Evolutionary conservation across 2,329 filamentous ascomycete species (phyloP), one percentile per base, ranked within the genome.

Genomic region (Pleomassaria siparia): DNA sequence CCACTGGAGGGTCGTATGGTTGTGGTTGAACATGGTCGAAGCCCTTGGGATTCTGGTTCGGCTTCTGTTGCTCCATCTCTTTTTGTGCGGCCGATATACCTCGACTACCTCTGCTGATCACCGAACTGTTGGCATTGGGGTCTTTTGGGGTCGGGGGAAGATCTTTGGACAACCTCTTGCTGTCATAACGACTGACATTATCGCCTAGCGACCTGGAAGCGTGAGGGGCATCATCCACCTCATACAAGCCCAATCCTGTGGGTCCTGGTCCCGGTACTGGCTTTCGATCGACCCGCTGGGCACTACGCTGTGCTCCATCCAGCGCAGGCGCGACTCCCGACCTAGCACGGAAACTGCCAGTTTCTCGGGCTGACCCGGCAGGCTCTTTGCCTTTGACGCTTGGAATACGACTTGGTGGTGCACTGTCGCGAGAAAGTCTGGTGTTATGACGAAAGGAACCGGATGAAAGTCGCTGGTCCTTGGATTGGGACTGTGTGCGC

Each of bases 51-150:
- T 71, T 62, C 43, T 66, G 53, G 58, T 72, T 67, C 35, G 65
- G 63, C 10, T 67, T 68, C 22, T 74, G 64, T 42, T 66, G 63
- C 29, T 73, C 68, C 57, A 74, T 64, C 41, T 71, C 65, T 52
- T 65, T 64, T 40, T 68, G 67, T 16, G 62, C 67, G n/a, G 55
- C 64, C 39, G 63, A 48, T 32, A 70, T 67, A 8, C 66, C 66
- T 51, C 66, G 58, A 37, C 62, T 69, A 29, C 69, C 66, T 55
- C 64, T 59, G 46, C 44, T 52, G 29, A 42, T 58, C 13, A 50
- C 55, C 3, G 49, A 48, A 32, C 45, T 62, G 54, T 40, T 66
- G 36, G 35, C 56, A n/a, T n/a, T n/a, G 55, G 53, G 39, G 4
- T 50, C 50, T 24, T 50, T 56, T 8, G 54, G 55, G 2, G 54